These are phyloP conservation scores for Massariosphaeria phaeospora DNA, from an alignment of 495 filamentous ascomycete species.

Conservation along the genomic window DNA sequence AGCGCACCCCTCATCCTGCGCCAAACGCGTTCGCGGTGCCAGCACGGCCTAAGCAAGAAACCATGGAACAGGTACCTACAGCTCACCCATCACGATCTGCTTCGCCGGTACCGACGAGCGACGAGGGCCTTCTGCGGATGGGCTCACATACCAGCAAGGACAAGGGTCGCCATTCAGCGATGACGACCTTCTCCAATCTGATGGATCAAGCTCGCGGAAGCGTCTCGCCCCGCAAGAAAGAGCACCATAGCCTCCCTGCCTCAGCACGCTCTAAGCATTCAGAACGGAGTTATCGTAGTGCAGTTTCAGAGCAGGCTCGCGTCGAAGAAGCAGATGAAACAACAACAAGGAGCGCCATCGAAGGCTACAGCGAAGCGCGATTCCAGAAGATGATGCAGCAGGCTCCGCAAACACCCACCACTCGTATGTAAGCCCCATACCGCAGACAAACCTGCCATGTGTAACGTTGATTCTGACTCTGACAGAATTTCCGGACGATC, in stretches of 20 bases:
- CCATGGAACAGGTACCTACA: background rate
- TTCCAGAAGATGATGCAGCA: constrained; percentile 32
- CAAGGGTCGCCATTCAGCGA: background rate
- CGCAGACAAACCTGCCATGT: too few relatives aligned
- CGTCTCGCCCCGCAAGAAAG: constrained; percentile 12
- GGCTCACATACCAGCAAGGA: background rate
- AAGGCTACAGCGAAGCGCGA: constrained; percentile 31
- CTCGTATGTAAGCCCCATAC: too few relatives aligned
- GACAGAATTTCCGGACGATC: too few relatives aligned
- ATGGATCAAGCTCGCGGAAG: constrained; percentile 8
- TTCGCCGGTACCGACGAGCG: background rate
- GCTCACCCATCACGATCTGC: background rate
- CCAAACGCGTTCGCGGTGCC: constrained; percentile 18
- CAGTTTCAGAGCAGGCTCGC: background rate
- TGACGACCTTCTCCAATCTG: constrained; percentile 5
- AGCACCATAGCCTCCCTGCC: constrained; percentile 7
- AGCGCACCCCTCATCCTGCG: constrained; percentile 12
- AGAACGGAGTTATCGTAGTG: constrained; percentile 7
- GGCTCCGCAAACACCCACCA: constrained; percentile 16
- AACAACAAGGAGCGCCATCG: constrained; percentile 31
- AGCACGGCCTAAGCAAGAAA: background rate
- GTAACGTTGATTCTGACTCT: too few relatives aligned
- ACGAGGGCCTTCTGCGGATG: background rate
- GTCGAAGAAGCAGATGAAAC: constrained; percentile 12
- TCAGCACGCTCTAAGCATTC: constrained; percentile 17